Evolutionary conservation across 768 basidiomycete genomes (phyloP), one percentile per base, ranked within the genome.

Genomic region (Lentinula guzmanii): DNA sequence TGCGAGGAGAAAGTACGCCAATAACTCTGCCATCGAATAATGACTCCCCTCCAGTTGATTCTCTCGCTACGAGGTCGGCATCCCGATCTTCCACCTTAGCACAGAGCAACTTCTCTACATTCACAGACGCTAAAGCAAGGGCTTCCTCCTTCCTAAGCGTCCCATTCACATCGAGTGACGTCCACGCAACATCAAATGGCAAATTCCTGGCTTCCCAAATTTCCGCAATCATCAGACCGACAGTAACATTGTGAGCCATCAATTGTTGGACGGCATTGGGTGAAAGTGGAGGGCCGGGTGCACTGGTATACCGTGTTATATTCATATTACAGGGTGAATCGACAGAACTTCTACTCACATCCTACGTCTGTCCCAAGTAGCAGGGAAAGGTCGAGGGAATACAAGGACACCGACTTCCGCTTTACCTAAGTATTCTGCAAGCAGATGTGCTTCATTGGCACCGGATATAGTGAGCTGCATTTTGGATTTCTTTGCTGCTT

Each of bases 141-240:
- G 77, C 80, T 56, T 81, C 67, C 59, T 76, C 74, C 62, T 72
- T 75, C 28, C 75, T 71, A 11, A 84, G 67, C 11, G 66, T 67
- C 6, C 76, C 75, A 2, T 75, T 76, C 24, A 74, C 69, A 66
- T 79, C 79, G 24, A 82, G 75, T 0, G 79, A 75, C 48, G 79
- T 75, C 93, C 94, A 95, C 46, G 84, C 90, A 34, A 85, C 73
- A 64, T 96, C 93, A 65, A 93, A 90, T 15, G 89, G 83, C 9
- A 89, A 79, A 68, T 89, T 92, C 28, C 90, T 83, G 6, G 89
- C 87, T 31, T 81, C 78, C 88, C 87, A 93, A 43, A 82, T 81
- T 63, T 86, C 84, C 50, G 79, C 72, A 51, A 81, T 73, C 28
- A 88, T 89, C 52, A 93, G 68, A 7, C 84, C 90, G 35, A 92